phyloP scores from a whole-genome alignment of 345 rosid species.

The Pelargonium nanum region DNA sequence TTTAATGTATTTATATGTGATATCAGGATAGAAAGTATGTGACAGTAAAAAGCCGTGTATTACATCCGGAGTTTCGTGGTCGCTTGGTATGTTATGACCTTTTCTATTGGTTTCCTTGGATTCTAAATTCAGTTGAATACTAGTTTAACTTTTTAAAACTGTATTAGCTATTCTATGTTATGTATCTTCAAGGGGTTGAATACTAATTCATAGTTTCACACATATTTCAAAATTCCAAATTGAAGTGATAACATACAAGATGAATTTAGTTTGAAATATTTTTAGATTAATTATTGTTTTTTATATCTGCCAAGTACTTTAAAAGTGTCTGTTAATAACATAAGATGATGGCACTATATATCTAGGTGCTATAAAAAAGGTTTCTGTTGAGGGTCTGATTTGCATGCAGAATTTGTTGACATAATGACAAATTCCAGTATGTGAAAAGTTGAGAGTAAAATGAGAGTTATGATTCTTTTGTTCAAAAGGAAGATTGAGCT shows the following conservation, averaged over 20 bases:
- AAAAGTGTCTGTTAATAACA: not conserved
- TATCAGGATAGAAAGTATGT: slow-evolving; percentile 83
- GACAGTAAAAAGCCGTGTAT: slow-evolving; percentile 47
- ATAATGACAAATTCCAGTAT: not conserved
- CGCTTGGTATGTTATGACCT: slow-evolving; percentile 64
- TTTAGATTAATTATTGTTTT: too few species aligned
- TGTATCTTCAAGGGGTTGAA: too few species aligned
- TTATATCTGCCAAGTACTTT: not conserved
- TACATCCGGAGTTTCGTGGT: slow-evolving; percentile 92
- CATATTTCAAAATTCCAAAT: too few species aligned
- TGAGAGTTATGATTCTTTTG: not conserved
- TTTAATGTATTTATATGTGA: slow-evolving; percentile 10
- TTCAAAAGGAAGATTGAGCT: not conserved
- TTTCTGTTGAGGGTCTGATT: not conserved
- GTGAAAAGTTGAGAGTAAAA: not conserved
- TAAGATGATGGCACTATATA: not conserved
- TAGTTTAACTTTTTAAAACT: not conserved
- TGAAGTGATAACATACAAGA: too few species aligned
- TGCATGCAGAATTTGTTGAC: not conserved
- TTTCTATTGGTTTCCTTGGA: not conserved
- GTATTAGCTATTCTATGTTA: too few species aligned
- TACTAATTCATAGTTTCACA: too few species aligned
- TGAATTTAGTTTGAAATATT: not conserved
- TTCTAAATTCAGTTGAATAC: not conserved
- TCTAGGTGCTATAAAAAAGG: not conserved